Evolutionary conservation across 2,329 filamentous ascomycete species (phyloP), one percentile per base, ranked within the genome.

Genomic region (Alternaria incomplexa): DNA sequence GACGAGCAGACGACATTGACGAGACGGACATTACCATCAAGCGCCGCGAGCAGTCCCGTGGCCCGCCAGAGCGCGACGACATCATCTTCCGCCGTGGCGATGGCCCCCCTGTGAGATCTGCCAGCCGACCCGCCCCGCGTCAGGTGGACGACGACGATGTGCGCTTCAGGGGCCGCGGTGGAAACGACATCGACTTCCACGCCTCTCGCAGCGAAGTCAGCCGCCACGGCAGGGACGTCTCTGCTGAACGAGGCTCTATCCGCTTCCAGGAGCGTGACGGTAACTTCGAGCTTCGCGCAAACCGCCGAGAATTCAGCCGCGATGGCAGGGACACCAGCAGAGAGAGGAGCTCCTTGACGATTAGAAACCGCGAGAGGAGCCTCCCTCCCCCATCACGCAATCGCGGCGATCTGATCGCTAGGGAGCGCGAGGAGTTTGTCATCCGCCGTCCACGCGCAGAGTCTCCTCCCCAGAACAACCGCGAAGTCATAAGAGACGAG

Each of bases 71-170:
- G 64, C 75, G 78, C 20, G 79, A 81, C 22, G 79, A 82, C 44
- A 83, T 83, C 60, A 75, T 79, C 57, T 82, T 83, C 68, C 79
- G 82, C 51, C 78, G 79, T 60, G 81, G 80, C 48, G 78, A 82
- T 63, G 79, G 82, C 17, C 64, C 81, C 71, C 68, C 76, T 36
- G 63, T 62, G 10, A 51, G 60, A 10, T 62, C 60, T 32, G 56
- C 58, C 59, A 62, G 59, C 62, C 62, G 59, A 45, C 72, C 73
- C 25, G 71, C 76, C 30, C 74, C 76, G 12, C 77, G 77, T 64
- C 77, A 79, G 58, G 73, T 75, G 50, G 77, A 79, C 30, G 72
- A 77, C 28, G 84, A 86, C 58, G 83, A 86, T 65, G 81, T 86
- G 60, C 81, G 82, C 61, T 84, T 86, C 75, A 73, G 82, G 56